A percentile compares a stretch with the other conserved stretches of the same genome.
Evolutionary conservation across 176 grass and related monocot genomes (phyloP).

Genomic region (Puccinellia tenuiflora): DNA sequence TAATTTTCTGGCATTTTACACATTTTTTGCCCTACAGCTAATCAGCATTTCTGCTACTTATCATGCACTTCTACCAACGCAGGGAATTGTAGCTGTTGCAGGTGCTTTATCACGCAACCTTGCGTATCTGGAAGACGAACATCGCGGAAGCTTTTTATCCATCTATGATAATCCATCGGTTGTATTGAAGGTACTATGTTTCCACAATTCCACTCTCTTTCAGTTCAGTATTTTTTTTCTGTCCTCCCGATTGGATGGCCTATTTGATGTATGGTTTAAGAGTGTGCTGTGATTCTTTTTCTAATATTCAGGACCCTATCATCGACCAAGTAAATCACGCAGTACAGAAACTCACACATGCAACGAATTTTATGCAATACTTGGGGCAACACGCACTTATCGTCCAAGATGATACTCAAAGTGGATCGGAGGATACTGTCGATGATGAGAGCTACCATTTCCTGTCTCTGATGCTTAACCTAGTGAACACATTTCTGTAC

Average conservation of each 20-base stretch:
- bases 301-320: conserved; percentile 61
- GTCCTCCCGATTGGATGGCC: not conserved
- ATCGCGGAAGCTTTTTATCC: conserved; percentile 60
- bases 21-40: not conserved
- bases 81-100: conserved; percentile 82
- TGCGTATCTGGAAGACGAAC: conserved; percentile 58
- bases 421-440: conserved; percentile 45
- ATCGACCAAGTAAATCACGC: conserved; percentile 71
- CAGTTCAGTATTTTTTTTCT: not conserved
- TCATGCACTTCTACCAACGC: not conserved
- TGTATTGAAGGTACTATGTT: conserved; percentile 42
- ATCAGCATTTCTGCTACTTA: conserved; percentile 19
- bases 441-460: conserved; percentile 67
- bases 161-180: conserved; percentile 78
- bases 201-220: conserved; percentile 9
- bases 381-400: conserved; percentile 78
- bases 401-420: conserved; percentile 55
- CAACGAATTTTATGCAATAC: conserved; percentile 71
- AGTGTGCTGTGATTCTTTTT: not conserved
- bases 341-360: conserved; percentile 56
- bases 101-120: conserved; percentile 78
- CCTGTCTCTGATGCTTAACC: conserved; percentile 63
- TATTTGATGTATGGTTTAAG: not conserved
- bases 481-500: conserved; percentile 86
- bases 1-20: conserved; percentile 36